Base-by-base conservation (phyloP, 164 flowering plant genomes). In the Houttuynia cordata region DNA sequence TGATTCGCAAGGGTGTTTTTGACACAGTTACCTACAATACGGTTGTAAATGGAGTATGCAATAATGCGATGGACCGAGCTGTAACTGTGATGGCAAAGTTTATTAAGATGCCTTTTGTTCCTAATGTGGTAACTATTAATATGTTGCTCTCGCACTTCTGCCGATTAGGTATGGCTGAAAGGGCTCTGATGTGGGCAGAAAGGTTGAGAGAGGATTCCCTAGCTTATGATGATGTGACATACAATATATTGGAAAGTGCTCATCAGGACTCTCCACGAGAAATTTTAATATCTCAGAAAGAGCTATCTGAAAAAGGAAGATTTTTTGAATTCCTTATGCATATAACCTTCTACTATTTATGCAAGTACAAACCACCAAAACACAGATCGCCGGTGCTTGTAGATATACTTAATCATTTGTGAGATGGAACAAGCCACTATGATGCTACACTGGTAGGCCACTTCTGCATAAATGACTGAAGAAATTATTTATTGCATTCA, bases 271-370 rank as follows among this genome's bases (percentile, higher is more conserved):
- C 70, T 10, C 49, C 49, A 22, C 64, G 71, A 60, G 70, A 67
- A 53, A 70, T 60, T 77, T 64, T 34, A 47, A 70, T 69, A 39
- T 45, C 40, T 64, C 51, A 58, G 30, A 64, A 57, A 59, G 76
- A 53, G 62, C 68, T 72, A 62, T 58, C 85, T 53, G 80, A 62
- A 61, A 85, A 83, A 72, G 61, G 78, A 64, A 71, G 82, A 51
- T 82, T 90, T 69, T 71, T 93, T 34, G 94, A 93, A 67, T 84
- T 80, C 70, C 84, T 93, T 18, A 88, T 93, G 97, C 78, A 88
- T 65, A 69, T 93, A 50, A 85, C 91, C 0, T 82, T 77, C 71
- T 88, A 88, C 56, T 76, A 74, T 67, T 64, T 87, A 18, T 66
- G 50, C 47, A 78, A 87, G 71, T 67, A 63, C 68, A 77, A 55